These are phyloP conservation scores for Lasiosphaeria ovina DNA, from an alignment of 495 filamentous ascomycete species.

Conservation along the genomic window DNA sequence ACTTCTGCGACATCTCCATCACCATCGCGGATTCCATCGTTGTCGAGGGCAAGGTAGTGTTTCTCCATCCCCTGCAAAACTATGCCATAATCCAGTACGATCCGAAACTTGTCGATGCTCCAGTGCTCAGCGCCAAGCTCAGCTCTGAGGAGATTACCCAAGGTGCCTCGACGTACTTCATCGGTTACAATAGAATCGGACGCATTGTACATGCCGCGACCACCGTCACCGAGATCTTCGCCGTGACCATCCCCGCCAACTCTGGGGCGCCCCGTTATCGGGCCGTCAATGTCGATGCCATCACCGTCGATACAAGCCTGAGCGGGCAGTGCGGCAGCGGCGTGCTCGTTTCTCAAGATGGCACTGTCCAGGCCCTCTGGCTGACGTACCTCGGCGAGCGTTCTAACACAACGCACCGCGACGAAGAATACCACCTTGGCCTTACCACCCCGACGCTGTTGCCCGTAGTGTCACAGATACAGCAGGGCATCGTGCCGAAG, in stretches of 20 bases:
- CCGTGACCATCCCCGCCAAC: conserved; percentile 93
- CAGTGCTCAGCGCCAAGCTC: conserved; percentile 84
- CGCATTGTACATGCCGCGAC: conserved; percentile 92
- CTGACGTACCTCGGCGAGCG: conserved; percentile 94
- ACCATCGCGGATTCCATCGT: conserved; percentile 96
- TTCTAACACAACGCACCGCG: conserved; percentile 70
- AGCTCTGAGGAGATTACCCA: conserved; percentile 82
- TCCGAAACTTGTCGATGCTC: conserved; percentile 84
- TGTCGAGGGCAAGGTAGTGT: conserved; percentile 88
- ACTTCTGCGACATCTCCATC: conserved; percentile 92
- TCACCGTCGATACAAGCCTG: conserved; percentile 91
- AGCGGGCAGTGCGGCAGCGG: conserved; percentile 93
- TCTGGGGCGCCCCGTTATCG: conserved; percentile 87
- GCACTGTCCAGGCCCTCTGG: conserved; percentile 92
- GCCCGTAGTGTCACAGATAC: conserved; percentile 80
- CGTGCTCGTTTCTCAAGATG: conserved; percentile 84
- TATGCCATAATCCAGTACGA: conserved; percentile 96
- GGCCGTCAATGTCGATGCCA: conserved; percentile 94
- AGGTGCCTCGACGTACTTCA: conserved; percentile 84
- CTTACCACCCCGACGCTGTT: conserved; percentile 84
- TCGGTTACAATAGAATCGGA: conserved; percentile 95
- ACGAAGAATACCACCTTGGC: conserved; percentile 96
- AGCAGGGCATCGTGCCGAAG: conserved; percentile 71
- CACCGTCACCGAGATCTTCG: conserved; percentile 94
- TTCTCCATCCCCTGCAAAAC: conserved; percentile 98